These are phyloP conservation scores for Colletotrichum sp. DNA, from an alignment of 2,329 filamentous ascomycete species.

Conservation along the genomic window DNA sequence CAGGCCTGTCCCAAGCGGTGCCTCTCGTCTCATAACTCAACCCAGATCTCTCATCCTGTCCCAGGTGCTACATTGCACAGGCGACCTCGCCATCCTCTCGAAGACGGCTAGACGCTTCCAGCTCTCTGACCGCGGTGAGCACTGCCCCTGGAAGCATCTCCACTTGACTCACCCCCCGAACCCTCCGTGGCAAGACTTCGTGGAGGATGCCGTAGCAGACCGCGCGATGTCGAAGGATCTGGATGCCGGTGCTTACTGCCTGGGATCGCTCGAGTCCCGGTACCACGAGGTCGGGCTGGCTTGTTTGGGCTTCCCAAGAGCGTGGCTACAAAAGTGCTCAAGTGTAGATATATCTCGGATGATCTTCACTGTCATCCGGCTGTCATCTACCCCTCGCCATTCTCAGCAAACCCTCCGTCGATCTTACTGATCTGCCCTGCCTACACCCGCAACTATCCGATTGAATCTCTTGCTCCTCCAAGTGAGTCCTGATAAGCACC, in stretches of 20 bases:
- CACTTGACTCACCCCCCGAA: neutral
- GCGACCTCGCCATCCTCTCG: neutral
- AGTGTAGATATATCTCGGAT: neutral
- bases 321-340: neutral
- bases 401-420: neutral
- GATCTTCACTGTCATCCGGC: neutral
- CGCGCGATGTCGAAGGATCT: neutral
- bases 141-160: neutral
- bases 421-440: neutral
- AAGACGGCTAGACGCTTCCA: neutral
- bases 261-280: neutral
- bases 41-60: neutral
- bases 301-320: neutral
- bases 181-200: neutral
- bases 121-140: neutral
- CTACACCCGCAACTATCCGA: neutral
- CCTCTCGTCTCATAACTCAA: neutral
- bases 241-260: neutral
- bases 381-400: neutral
- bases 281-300: neutral
- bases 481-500: neutral
- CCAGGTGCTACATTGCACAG: constrained; percentile 19
- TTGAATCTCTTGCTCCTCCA: neutral
- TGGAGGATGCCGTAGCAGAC: neutral
- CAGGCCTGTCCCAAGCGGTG: neutral